Percentiles rank a stretch among this genome's conserved stretches.
Evolutionary conservation across 345 rosid genomes (phyloP).

Genomic region (Jatropha curcas): DNA sequence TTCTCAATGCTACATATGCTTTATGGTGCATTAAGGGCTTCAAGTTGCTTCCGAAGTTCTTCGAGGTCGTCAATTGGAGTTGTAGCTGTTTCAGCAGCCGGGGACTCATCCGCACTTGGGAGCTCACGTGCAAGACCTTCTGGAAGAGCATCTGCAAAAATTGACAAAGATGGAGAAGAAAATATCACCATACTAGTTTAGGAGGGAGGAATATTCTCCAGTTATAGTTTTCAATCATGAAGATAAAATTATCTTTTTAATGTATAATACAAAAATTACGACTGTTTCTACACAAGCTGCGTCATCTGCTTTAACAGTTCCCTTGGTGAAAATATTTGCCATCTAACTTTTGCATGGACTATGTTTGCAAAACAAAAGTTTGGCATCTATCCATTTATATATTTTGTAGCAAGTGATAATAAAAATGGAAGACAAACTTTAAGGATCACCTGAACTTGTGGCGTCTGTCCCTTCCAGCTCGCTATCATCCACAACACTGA

Average conservation of each 20-base stretch:
- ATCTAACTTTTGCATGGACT: too few relatives aligned
- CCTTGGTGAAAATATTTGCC: too few relatives aligned
- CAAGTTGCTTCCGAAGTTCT: constrained; percentile 78
- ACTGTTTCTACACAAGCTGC: too few relatives aligned
- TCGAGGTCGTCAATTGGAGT: constrained; percentile 68
- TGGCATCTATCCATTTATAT: too few relatives aligned
- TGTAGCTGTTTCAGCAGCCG: constrained; percentile 41
- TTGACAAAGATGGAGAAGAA: background rate
- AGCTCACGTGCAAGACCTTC: constrained; percentile 89
- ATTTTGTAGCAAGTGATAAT: background rate
- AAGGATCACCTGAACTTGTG: constrained; percentile 57
- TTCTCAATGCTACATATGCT: constrained; percentile 11
- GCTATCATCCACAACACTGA: constrained; percentile 69
- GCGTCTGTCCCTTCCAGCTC: constrained; percentile 41
- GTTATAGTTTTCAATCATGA: too few relatives aligned
- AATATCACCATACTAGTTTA: background rate
- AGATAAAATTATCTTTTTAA: too few relatives aligned
- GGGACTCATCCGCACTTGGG: constrained; percentile 64
- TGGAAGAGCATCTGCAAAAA: constrained; percentile 60
- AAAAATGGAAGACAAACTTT: constrained; percentile 7
- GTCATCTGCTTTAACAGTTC: too few relatives aligned
- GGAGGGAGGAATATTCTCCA: background rate
- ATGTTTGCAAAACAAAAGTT: too few relatives aligned
- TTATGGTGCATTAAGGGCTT: constrained; percentile 61
- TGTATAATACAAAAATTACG: too few relatives aligned